Evolutionary conservation across 805 yeast species (phyloP), one percentile per base, ranked within the genome.

Genomic region (Pichia nakasei): DNA sequence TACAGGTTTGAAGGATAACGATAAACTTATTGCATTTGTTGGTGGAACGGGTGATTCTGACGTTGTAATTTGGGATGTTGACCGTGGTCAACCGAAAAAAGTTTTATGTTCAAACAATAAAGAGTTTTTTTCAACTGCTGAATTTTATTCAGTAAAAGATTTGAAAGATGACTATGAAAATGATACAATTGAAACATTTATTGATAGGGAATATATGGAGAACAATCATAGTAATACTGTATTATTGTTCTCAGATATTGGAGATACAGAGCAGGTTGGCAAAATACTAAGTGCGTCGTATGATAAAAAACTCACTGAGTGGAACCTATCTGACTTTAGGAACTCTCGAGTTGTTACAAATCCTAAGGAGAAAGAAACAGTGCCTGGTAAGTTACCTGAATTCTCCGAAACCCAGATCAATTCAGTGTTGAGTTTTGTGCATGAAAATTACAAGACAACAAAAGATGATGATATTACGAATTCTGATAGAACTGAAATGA

Each of bases 41-140:
- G 94, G 94, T 0, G 94, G 93, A 1, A 70, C 76, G 22, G 70
- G 72, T 2, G 72, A 70, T 4, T 65, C 78, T 0, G 80, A 80
- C 46, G 68, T 82, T 5, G 71, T 83, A 0, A 69, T 86, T 0
- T 85, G 95, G 93, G 91, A 85, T 54, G 68, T 85, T 12, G 78
- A 85, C 9, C 69, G 72, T 21, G 65, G 76, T 18, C 76, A 73
- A 38, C 83, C 94, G 41, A 42, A 67, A 21, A 54, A 52, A 42
- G 55, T 58, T 3, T 43, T 54, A 7, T 52, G 59, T 35, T 52
- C 61, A 1, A 52, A 59, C 1, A 44, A 50, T 11, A 60, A 51
- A 9, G n/a, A 39, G 5, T 13, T 24, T 7, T 48, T 50, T 7
- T 50, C 59, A 4, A 51, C 59, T 2, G 42, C 59, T 22, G 62